Percentiles rank a stretch among this genome's conserved stretches.
phyloP scores from a whole-genome alignment of 2,329 filamentous ascomycete species.

The Diaporthe helianthi region DNA sequence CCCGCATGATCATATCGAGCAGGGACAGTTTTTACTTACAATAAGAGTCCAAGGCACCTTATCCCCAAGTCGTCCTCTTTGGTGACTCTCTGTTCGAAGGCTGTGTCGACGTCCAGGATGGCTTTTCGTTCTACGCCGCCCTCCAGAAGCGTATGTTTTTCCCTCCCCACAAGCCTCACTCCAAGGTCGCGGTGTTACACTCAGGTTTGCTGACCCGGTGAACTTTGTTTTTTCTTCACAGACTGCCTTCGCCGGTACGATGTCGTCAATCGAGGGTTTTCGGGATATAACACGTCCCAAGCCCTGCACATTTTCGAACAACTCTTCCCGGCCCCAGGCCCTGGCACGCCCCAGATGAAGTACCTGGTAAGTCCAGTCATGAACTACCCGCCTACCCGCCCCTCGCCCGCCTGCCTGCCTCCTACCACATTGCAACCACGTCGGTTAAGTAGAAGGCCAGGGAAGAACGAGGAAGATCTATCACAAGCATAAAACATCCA shows the following conservation, averaged over 20 bases:
- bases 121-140: conserved; percentile 77
- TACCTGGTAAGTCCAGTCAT: conserved; percentile 63
- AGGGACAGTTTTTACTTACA: neutral
- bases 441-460: neutral
- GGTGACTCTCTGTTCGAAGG: conserved; percentile 88
- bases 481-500: no score
- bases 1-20: neutral
- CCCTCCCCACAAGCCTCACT: neutral
- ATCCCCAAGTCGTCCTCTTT: conserved; percentile 81
- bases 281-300: conserved; percentile 84
- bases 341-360: conserved; percentile 64
- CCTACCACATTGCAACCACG: neutral
- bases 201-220: neutral
- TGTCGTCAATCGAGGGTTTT: conserved; percentile 86
- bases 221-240: conserved; percentile 50
- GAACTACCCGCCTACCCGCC: neutral
- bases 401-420: neutral
- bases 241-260: conserved; percentile 81
- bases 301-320: conserved; percentile 72
- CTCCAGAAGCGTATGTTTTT: conserved; percentile 70
- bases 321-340: conserved; percentile 72
- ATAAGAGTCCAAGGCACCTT: conserved; percentile 51
- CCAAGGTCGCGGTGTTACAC: neutral
- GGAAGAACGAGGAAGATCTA: no score
- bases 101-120: conserved; percentile 65